Evolutionary conservation across 495 filamentous ascomycete genomes (phyloP).

Genomic region (Astrothelium macrocarpum): DNA sequence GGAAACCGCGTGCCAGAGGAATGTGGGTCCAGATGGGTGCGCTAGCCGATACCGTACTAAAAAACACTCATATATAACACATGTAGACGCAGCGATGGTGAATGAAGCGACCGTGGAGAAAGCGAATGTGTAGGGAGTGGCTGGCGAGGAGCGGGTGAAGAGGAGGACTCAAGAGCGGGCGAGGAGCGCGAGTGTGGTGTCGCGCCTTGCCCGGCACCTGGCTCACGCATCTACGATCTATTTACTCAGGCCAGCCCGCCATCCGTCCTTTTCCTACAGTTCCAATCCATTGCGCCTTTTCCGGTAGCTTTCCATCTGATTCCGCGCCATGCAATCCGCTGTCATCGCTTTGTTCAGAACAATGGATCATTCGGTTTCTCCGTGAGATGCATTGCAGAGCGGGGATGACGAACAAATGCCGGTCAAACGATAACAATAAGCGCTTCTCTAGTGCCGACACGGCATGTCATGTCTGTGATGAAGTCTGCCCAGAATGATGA

Average conservation of each 20-base stretch:
- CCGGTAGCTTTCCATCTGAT: neutral
- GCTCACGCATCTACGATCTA: neutral
- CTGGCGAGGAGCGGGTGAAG: neutral
- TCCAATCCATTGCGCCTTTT: neutral
- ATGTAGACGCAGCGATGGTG: neutral
- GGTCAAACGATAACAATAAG: neutral
- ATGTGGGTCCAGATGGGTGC: neutral
- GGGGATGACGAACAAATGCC: neutral
- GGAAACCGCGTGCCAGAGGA: neutral
- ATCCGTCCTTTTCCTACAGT: neutral
- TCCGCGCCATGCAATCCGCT: neutral
- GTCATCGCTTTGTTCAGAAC: neutral
- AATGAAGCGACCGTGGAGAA: neutral
- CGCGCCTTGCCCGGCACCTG: neutral
- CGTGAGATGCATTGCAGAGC: neutral
- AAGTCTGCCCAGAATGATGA: too few relatives aligned
- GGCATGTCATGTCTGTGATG: too few relatives aligned
- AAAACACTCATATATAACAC: neutral
- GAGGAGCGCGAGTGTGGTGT: slow-evolving; percentile 2
- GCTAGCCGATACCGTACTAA: neutral
- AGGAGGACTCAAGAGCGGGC: too few relatives aligned
- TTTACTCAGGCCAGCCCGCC: neutral
- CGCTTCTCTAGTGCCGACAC: too few relatives aligned
- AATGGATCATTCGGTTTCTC: neutral
- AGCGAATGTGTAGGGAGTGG: neutral